These are phyloP conservation scores for Cladosporium sp. DNA, from an alignment of 2,329 filamentous ascomycete genomes.

Conservation along the genomic window DNA sequence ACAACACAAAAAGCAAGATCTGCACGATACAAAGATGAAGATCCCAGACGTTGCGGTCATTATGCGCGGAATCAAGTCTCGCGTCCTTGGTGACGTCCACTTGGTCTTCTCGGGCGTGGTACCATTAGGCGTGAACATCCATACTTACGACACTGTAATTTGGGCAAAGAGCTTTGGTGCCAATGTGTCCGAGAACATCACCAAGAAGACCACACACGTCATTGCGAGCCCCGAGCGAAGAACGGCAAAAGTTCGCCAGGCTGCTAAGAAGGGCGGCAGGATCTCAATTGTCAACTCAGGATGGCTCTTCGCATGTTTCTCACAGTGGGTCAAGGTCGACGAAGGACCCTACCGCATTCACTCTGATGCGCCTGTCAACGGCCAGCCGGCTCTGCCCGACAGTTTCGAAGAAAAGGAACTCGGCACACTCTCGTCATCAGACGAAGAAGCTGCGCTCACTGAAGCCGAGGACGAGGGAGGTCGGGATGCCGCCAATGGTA, in stretches of 20 bases:
- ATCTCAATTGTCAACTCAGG: constrained; percentile 91
- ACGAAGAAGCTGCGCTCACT: constrained; percentile 47
- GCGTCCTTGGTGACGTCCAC: constrained; percentile 71
- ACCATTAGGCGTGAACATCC: constrained; percentile 74
- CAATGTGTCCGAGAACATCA: constrained; percentile 61
- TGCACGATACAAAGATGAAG: constrained; percentile 55
- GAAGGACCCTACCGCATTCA: constrained; percentile 78
- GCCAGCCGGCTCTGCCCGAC: constrained; percentile 33
- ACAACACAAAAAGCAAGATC: constrained; percentile 46
- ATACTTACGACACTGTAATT: constrained; percentile 75
- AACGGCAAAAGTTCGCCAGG: constrained; percentile 88
- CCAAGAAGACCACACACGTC: constrained; percentile 63
- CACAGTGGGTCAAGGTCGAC: constrained; percentile 77
- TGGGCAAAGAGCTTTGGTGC: constrained; percentile 89
- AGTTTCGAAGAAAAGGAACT: constrained; percentile 37
- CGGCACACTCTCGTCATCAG: constrained; percentile 46
- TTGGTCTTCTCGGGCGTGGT: constrained; percentile 91
- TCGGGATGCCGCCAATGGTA: constrained; percentile 27
- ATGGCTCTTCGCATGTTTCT: constrained; percentile 85
- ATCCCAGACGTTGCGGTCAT: constrained; percentile 83
- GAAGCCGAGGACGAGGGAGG: constrained; percentile 39
- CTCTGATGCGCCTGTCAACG: constrained; percentile 67
- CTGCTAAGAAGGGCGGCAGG: constrained; percentile 68
- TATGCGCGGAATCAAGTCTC: constrained; percentile 78
- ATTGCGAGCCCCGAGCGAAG: constrained; percentile 71